Evolutionary conservation across 495 filamentous ascomycete genomes (phyloP), one percentile per base, ranked within the genome.

Genomic region (Terfezia boudieri): DNA sequence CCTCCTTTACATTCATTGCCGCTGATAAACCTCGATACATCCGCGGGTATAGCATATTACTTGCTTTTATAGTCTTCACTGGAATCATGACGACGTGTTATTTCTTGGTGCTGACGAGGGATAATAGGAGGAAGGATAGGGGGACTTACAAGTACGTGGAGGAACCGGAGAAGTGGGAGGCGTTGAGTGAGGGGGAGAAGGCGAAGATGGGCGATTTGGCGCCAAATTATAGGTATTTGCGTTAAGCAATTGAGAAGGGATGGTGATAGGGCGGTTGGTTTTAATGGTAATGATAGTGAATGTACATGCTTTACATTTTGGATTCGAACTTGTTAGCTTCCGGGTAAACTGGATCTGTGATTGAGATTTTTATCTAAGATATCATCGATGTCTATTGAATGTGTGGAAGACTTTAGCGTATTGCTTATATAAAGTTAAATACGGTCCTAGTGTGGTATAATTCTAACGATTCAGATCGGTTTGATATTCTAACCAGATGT

Each of bases 1-100:
- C 89, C 0, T 88, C 86, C 0, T 95, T 82, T 67, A 72, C 79
- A 0, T 98, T 96, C 67, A 59, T 90, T 23, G 59, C 65, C 8
- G 78, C 73, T 50, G 85, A 95, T 64, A 78, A 76, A 2, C 82
- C 83, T 7, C 61, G 52, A 32, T 94, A 81, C 65, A 77, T 69
- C 12, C 75, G 74, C 20, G 90, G 90, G 0, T 94, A 89, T 68
- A 71, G 70, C 36, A 84, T 95, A 57, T 83, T 79, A 61, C 66
- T 95, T 4, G 77, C 71, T 0, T 94, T 94, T 61, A 71, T 80
- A 11, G 76, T 76, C 51, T 64, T 94, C 49, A 79, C 78, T 53
- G 76, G 73, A 17, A 57, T 76, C 9, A 70, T 74, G 23, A 83
- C 81, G 57, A 59, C 71, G 36, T 51, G 71, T 0, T 93, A 94